Conservation (phyloP, 805 yeast genomes). For the Peterozyma xylosa region DNA sequence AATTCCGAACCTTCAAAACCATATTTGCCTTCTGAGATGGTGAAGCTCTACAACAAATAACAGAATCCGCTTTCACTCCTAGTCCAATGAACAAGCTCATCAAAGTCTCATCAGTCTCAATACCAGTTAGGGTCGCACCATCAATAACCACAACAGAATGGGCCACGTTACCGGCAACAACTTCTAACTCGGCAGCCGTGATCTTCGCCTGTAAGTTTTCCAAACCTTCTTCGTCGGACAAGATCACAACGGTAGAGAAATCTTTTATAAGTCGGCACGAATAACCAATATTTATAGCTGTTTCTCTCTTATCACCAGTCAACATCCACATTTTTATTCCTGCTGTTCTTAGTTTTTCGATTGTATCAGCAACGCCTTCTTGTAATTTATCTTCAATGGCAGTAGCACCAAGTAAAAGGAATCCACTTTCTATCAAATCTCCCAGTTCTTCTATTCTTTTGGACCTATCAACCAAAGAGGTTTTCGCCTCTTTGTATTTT, state of each 20-base stretch:
- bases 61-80: conserved; percentile 83
- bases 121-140: conserved; percentile 73
- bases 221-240: conserved; percentile 27
- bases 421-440: conserved; percentile 56
- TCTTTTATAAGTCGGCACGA: conserved; percentile 91
- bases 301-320: conserved; percentile 96
- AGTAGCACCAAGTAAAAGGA: conserved; percentile 81
- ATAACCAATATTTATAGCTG: conserved; percentile 95
- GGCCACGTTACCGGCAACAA: conserved; percentile 70
- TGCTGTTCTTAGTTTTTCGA: conserved; percentile 85
- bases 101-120: conserved; percentile 67
- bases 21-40: conserved; percentile 93
- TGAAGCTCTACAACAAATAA: conserved; percentile 91
- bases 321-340: conserved; percentile 97
- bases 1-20: conserved; percentile 74
- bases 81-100: conserved; percentile 76
- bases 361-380: conserved; percentile 93
- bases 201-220: conserved; percentile 63
- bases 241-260: conserved; percentile 79
- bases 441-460: conserved; percentile 66
- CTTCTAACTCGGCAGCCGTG: conserved; percentile 67
- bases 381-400: conserved; percentile 97
- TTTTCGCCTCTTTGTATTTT: conserved; percentile 68
- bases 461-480: conserved; percentile 63
- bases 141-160: conserved; percentile 94